Conservation (phyloP, 495 filamentous ascomycete species). For the Lichina pygmaea region DNA sequence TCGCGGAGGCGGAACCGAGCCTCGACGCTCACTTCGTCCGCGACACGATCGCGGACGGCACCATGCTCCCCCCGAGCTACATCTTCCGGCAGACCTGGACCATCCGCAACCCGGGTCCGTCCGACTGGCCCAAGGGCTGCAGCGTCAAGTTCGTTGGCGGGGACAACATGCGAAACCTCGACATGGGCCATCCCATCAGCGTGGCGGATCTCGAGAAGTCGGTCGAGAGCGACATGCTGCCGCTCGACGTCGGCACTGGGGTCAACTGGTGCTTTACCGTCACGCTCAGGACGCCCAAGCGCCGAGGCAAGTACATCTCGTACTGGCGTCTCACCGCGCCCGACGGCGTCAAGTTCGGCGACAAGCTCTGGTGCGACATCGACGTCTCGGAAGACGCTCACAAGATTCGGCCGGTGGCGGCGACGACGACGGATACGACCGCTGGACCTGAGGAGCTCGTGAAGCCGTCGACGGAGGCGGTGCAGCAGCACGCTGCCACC, state of each 20-base stretch:
- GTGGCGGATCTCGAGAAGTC: constrained; percentile 41
- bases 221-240: constrained; percentile 56
- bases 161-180: constrained; percentile 81
- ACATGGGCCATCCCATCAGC: constrained; percentile 47
- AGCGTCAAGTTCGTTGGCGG: constrained; percentile 78
- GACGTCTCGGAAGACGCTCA: constrained; percentile 18
- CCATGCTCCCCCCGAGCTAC: constrained; percentile 33
- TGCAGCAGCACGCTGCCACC: not conserved
- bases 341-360: constrained; percentile 63
- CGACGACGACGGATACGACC: not conserved
- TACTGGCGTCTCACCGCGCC: constrained; percentile 86
- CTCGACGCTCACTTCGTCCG: constrained; percentile 52
- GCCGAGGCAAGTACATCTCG: constrained; percentile 53
- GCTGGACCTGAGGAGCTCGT: constrained; percentile 10
- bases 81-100: constrained; percentile 83
- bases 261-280: constrained; percentile 62
- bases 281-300: constrained; percentile 47
- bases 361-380: constrained; percentile 87
- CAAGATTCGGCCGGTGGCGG: not conserved
- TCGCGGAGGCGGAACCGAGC: constrained; percentile 1
- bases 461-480: constrained; percentile 22
- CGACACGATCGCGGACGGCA: constrained; percentile 57
- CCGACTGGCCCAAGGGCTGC: constrained; percentile 66
- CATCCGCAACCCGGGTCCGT: constrained; percentile 56
- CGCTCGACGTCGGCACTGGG: constrained; percentile 37